Base-by-base conservation (phyloP, 768 basidiomycete genomes). In the Clathrus columnatus region DNA sequence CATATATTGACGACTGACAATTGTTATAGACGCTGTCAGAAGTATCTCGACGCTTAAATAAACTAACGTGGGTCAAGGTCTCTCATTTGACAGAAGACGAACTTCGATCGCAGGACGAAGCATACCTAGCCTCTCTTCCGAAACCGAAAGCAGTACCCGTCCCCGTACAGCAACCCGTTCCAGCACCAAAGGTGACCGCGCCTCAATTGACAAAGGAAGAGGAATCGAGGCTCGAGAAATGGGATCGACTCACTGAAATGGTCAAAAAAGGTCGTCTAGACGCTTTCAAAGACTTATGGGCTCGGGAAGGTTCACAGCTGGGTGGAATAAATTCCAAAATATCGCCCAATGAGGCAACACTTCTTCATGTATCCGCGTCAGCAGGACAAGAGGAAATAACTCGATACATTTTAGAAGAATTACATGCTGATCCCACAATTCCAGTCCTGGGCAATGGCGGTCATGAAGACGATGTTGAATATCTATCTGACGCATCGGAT, bases 241-340 rank as follows among this genome's bases (percentile, higher is more conserved):
- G 92, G 87, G 65, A 67, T 7, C 78, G 93, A 1, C 71, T 93
- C 0, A 72, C 92, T n/a, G 94, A 96, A 53, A 98, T 98, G 92
- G 71, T 90, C 21, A 72, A 66, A n/a, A 91, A 86, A 67, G 92
- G 90, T 21, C 80, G 90, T 5, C 64, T 93, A 8, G 96, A 97
- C 18, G 74, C 92, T 1, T 68, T 96, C 20, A 83, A 78, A 50
- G 66, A 79, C 1, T 96, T 97, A 64, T 85, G 89, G 81, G 84
- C 85, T 42, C 84, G 88, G 55, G 88, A 92, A 67, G 75, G 72
- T 2, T 61, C 60, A 3, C 68, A 67, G 8, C 65, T 88, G 2
- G 86, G 83, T 14, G 79, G 82, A 0, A 70, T 84, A 23, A 75
- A 92, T 68, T 71, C 68, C 0, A 70, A 62, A 7, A 76, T 92